A percentile compares a stretch with the other conserved stretches of the same genome.
phyloP scores from a whole-genome alignment of 176 grass and related monocot species.

The Cenchrus purpureus region DNA sequence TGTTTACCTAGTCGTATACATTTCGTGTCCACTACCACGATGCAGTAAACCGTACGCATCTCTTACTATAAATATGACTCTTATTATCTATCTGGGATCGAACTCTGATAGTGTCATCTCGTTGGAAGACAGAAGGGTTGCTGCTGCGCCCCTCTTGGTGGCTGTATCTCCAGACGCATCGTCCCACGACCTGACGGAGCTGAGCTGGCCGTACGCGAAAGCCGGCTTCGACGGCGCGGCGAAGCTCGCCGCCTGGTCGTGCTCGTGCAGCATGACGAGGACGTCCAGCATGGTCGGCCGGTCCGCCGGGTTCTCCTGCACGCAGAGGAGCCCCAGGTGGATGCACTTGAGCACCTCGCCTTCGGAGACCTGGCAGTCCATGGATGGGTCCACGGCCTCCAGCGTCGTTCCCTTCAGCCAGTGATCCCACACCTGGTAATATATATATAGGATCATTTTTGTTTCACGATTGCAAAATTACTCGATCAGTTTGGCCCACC shows the following conservation, averaged over 20 bases:
- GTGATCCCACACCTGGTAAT: constrained; percentile 38
- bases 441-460: not conserved
- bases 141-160: not conserved
- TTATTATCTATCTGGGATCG: not conserved
- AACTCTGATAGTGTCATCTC: constrained; percentile 20
- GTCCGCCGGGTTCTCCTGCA: constrained; percentile 37
- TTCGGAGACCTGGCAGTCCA: not conserved
- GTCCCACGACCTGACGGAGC: not conserved
- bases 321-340: constrained; percentile 43
- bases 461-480: no score
- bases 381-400: constrained; percentile 13
- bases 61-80: no score
- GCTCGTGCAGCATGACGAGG: constrained; percentile 27
- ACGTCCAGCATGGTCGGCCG: constrained; percentile 26
- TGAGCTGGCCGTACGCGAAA: not conserved
- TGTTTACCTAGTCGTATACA: no score
- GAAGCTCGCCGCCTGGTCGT: not conserved
- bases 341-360: constrained; percentile 41
- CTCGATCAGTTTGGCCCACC: no score
- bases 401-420: constrained; percentile 10
- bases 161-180: not conserved
- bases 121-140: not conserved
- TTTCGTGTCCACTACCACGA: no score
- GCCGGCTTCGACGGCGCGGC: constrained; percentile 7
- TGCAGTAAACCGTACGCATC: no score